phyloP scores from a whole-genome alignment of 345 rosid species.

The Gossypium bickii region DNA sequence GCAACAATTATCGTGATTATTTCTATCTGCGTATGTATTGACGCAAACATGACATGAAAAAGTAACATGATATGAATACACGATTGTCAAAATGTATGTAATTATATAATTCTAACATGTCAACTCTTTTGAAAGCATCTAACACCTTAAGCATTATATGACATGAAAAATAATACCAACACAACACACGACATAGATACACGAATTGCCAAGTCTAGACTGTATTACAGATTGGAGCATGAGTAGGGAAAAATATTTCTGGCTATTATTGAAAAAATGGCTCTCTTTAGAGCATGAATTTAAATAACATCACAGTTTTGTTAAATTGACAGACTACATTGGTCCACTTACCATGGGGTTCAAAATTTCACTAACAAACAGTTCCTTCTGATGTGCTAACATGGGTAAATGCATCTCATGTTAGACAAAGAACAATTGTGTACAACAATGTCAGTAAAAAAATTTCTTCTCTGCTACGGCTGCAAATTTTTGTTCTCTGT shows the following conservation, averaged over 20 bases:
- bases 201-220: background rate
- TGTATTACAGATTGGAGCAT: background rate
- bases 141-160: background rate
- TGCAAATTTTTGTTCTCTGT: conserved; percentile 18
- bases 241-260: background rate
- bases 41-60: background rate
- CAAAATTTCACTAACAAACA: background rate
- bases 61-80: background rate
- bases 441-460: conserved; percentile 33
- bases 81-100: background rate
- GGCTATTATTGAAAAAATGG: conserved; percentile 30
- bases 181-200: background rate
- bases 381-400: conserved; percentile 18
- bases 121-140: background rate
- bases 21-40: background rate
- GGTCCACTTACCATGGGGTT: conserved; percentile 7
- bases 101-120: background rate
- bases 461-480: conserved; percentile 14
- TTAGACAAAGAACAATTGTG: conserved; percentile 32
- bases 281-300: conserved; percentile 45
- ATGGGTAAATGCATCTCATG: conserved; percentile 20
- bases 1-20: background rate
- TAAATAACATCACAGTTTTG: conserved; percentile 12
- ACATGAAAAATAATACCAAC: background rate
- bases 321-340: conserved; percentile 17